These are phyloP conservation scores for Rhizophora apiculata DNA, from an alignment of 345 rosid species.

Conservation along the genomic window DNA sequence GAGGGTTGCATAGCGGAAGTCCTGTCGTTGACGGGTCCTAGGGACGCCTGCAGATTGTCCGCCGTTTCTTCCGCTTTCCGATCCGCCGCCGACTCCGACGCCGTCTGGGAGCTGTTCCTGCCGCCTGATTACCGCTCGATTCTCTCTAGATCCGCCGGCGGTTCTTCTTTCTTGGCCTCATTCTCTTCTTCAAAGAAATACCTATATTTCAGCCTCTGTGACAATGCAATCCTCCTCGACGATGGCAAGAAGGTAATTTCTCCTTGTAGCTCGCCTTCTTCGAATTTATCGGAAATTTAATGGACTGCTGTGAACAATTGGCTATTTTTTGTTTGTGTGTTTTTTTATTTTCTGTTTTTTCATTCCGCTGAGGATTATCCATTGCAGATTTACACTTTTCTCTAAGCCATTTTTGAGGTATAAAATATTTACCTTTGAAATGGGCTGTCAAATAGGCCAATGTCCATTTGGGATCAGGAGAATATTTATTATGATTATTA, in stretches of 20 bases:
- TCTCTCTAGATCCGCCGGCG: neutral
- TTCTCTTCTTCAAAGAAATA: constrained; percentile 18
- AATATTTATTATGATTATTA: too few relatives aligned
- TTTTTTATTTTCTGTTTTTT: too few relatives aligned
- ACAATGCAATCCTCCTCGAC: constrained; percentile 28
- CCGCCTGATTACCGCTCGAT: constrained; percentile 11
- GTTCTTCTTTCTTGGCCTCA: neutral
- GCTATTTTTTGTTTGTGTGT: too few relatives aligned
- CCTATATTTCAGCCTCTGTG: constrained; percentile 30
- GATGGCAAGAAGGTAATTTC: constrained; percentile 28
- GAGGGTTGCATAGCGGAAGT: constrained; percentile 11
- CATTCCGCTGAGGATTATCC: too few relatives aligned
- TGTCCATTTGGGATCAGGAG: too few relatives aligned
- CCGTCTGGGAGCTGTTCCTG: constrained; percentile 17
- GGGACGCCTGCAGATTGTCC: constrained; percentile 8
- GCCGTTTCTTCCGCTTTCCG: constrained; percentile 6
- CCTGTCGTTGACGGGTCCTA: constrained; percentile 12
- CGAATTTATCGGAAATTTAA: neutral
- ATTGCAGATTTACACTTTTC: too few relatives aligned
- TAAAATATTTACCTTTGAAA: too few relatives aligned
- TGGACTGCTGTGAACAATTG: too few relatives aligned
- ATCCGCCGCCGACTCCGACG: constrained; percentile 4
- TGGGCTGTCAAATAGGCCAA: too few relatives aligned
- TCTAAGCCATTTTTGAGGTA: too few relatives aligned
- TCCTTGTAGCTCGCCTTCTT: neutral